Base-by-base conservation (phyloP, 768 basidiomycete species). In the Hygrocybe coccinea region DNA sequence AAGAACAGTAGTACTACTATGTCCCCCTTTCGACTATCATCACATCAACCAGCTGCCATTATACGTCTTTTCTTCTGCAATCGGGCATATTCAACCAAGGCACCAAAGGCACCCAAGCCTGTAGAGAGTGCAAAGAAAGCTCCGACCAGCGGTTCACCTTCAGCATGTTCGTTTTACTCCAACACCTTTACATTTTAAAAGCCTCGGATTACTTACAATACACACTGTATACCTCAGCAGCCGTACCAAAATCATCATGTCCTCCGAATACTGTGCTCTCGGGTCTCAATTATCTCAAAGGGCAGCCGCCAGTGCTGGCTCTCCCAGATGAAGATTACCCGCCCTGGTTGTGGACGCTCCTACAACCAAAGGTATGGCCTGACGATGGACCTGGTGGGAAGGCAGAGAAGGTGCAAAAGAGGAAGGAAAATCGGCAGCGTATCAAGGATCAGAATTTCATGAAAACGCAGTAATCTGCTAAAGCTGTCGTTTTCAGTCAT, bases 361-460 rank as follows among this genome's bases (percentile, higher is more conserved):
- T 90, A 17, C 69, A 83, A 57, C 79, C 84, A 4, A 81, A 79
- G 63, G 76, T 77, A 39, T 73, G 79, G 53, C 78, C 78, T 15
- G 86, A 89, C 53, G 87, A 90, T 58, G 86, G 86, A 1, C 87
- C 84, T 1, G 89, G 87, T 17, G 86, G 89, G 19, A 79, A 80
- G 67, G 82, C 76, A n/a, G 79, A 81, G 59, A 76, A 82, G 48
- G 71, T 76, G 54, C 71, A 73, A 55, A 73, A 87, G 69, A 74
- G 88, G 64, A 73, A 72, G 63, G 79, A 78, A 57, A 89, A 86
- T 52, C 77, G 83, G 53, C 79, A 84, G 66, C 77, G 74, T 46
- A 88, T 95, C 67, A 87, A 86, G 65, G 90, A 90, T 49, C 77
- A 78, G 51, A 95, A 97, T 64, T 85, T 95, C 69, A 86, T 95